Conservation (phyloP, 2,329 filamentous ascomycete genomes). For the Leptographium procerum region DNA sequence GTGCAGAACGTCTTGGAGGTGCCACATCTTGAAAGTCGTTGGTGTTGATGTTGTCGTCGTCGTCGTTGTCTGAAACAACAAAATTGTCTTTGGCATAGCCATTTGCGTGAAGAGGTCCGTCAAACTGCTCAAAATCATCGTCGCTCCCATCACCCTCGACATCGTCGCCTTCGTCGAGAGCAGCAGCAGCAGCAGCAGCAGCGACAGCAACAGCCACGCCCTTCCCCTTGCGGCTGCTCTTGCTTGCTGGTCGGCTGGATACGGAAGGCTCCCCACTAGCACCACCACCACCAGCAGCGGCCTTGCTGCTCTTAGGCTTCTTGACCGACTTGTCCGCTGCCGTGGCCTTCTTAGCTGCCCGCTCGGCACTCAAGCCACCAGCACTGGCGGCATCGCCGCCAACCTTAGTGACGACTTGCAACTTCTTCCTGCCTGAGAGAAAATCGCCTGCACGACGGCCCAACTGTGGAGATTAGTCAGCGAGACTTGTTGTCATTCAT, state of each 20-base stretch:
- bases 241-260: not conserved
- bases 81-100: slow-evolving; percentile 34
- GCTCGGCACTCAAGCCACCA: not conserved
- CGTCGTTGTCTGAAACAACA: slow-evolving; percentile 27
- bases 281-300: slow-evolving; percentile 20
- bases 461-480: slow-evolving; percentile 19
- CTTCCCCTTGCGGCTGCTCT: not conserved
- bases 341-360: not conserved
- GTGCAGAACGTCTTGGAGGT: not conserved
- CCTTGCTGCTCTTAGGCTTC: slow-evolving; percentile 9
- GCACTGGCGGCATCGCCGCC: slow-evolving; percentile 17
- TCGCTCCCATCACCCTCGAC: slow-evolving; percentile 27
- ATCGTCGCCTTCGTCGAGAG: slow-evolving; percentile 14
- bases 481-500: not conserved
- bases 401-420: slow-evolving; percentile 29
- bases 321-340: slow-evolving; percentile 1
- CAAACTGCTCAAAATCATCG: slow-evolving; percentile 26
- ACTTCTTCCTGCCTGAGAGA: slow-evolving; percentile 30
- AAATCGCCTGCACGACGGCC: slow-evolving; percentile 32
- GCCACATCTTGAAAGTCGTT: slow-evolving; percentile 27
- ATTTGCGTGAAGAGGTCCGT: slow-evolving; percentile 22
- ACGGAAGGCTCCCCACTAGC: not conserved
- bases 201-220: not conserved
- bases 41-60: slow-evolving; percentile 19
- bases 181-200: slow-evolving; percentile 18